phyloP scores from a whole-genome alignment of 768 basidiomycete species.

The Rickenella mellea region DNA sequence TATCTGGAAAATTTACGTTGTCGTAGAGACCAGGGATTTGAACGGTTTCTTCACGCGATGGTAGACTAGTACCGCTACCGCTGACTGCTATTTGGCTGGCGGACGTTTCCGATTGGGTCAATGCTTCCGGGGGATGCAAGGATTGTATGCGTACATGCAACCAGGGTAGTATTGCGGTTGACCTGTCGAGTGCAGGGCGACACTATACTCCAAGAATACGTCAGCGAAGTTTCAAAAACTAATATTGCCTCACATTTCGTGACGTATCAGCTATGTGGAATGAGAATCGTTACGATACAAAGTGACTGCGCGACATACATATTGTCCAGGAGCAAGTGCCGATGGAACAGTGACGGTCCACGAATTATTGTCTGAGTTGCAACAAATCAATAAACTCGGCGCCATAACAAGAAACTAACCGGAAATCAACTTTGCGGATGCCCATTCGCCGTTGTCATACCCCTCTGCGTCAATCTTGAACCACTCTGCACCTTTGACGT shows the following conservation, averaged over 20 bases:
- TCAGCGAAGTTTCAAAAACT: background rate
- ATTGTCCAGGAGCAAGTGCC: conserved; percentile 34
- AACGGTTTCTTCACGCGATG: conserved; percentile 13
- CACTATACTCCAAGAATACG: conserved; percentile 16
- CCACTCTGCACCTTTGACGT: conserved; percentile 31
- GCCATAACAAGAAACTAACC: too few species aligned
- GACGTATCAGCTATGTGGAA: conserved; percentile 29
- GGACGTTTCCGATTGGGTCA: conserved; percentile 9
- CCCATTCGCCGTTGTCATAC: conserved; percentile 33
- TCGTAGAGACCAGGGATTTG: conserved; percentile 18
- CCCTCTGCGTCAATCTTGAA: conserved; percentile 41
- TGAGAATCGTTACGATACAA: background rate
- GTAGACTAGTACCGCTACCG: conserved; percentile 15
- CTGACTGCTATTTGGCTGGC: conserved; percentile 18
- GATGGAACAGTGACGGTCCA: conserved; percentile 37
- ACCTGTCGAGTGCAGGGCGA: conserved; percentile 33
- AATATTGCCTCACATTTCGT: conserved; percentile 32
- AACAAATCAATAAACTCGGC: too few species aligned
- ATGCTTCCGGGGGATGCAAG: background rate
- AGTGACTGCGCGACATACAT: conserved; percentile 24
- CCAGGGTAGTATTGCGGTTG: conserved; percentile 39
- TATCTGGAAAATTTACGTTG: conserved; percentile 15
- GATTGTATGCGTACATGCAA: conserved; percentile 30
- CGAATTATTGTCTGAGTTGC: conserved; percentile 19
- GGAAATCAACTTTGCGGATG: conserved; percentile 30